These are phyloP conservation scores for Magnaporthiopsis poae DNA, from an alignment of 2,329 filamentous ascomycete species.

Conservation along the genomic window DNA sequence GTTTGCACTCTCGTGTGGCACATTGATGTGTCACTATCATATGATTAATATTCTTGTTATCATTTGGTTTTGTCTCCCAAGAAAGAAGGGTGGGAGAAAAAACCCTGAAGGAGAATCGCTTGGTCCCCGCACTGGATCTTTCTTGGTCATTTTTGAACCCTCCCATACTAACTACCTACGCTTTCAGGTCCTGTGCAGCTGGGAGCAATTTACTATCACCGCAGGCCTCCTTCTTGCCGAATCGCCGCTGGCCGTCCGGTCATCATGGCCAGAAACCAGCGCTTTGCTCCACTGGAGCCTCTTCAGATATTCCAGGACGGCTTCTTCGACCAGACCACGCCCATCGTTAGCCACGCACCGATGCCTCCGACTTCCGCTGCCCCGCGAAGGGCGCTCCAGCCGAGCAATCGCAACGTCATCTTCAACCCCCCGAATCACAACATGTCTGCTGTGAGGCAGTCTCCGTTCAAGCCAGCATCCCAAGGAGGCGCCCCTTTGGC, in stretches of 20 bases:
- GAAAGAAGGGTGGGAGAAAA: too few species aligned
- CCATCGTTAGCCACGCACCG: slow-evolving; percentile 42
- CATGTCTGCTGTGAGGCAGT: slow-evolving; percentile 45
- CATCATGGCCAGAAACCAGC: slow-evolving; percentile 45
- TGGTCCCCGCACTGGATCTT: too few species aligned
- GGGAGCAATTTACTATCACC: not conserved
- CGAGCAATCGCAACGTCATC: slow-evolving; percentile 50
- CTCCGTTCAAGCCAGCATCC: slow-evolving; percentile 57
- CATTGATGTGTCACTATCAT: too few species aligned
- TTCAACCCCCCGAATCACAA: slow-evolving; percentile 50
- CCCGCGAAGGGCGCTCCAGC: slow-evolving; percentile 37
- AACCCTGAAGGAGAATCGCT: too few species aligned
- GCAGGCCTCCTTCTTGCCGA: not conserved
- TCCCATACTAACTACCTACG: not conserved
- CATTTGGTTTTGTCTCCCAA: too few species aligned
- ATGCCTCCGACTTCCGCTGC: slow-evolving; percentile 24
- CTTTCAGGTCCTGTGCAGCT: not conserved
- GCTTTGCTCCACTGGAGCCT: slow-evolving; percentile 36
- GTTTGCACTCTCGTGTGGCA: too few species aligned
- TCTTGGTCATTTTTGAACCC: not conserved
- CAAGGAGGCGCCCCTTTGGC: slow-evolving; percentile 43
- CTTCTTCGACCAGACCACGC: slow-evolving; percentile 33
- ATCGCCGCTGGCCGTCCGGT: slow-evolving; percentile 22
- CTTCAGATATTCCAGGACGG: slow-evolving; percentile 45
- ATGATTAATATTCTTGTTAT: too few species aligned